phyloP scores from a whole-genome alignment of 352 stramenopile species.

The Globisporangium okanoganense region DNA sequence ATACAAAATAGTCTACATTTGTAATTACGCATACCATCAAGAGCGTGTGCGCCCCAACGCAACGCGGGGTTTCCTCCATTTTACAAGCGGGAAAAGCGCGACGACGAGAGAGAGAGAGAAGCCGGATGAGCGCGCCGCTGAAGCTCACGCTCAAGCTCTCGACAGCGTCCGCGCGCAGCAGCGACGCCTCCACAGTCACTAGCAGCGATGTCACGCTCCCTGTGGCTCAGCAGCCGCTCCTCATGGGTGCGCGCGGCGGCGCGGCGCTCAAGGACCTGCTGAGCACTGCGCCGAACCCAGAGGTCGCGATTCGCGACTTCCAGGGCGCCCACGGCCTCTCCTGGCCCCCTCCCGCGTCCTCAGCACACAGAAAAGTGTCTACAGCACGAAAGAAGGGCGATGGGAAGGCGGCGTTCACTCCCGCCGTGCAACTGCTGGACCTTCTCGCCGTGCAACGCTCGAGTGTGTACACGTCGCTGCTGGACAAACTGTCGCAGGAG shows the following conservation, averaged over 20 bases:
- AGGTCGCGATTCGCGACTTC: slow-evolving; percentile 80
- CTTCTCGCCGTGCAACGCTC: slow-evolving; percentile 63
- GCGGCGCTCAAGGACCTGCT: slow-evolving; percentile 79
- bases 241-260: slow-evolving; percentile 69
- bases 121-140: slow-evolving; percentile 44
- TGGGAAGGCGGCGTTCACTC: slow-evolving; percentile 28
- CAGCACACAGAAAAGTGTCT: no score
- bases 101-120: background rate
- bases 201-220: no score
- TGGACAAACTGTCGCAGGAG: slow-evolving; percentile 62
- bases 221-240: slow-evolving; percentile 37
- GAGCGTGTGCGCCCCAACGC: background rate
- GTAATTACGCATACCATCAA: no score
- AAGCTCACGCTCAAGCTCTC: slow-evolving; percentile 66
- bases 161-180: slow-evolving; percentile 24
- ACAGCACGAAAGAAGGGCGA: slow-evolving; percentile 1
- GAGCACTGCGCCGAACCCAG: slow-evolving; percentile 78
- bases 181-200: slow-evolving; percentile 7
- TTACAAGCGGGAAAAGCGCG: background rate
- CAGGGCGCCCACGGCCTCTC: slow-evolving; percentile 60
- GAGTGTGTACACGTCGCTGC: slow-evolving; percentile 60
- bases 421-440: slow-evolving; percentile 75
- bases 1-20: background rate
- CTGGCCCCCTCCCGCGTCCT: slow-evolving; percentile 12
- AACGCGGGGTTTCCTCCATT: slow-evolving; percentile 3